phyloP scores from a whole-genome alignment of 78 protist species.

The Bodo saltans region DNA sequence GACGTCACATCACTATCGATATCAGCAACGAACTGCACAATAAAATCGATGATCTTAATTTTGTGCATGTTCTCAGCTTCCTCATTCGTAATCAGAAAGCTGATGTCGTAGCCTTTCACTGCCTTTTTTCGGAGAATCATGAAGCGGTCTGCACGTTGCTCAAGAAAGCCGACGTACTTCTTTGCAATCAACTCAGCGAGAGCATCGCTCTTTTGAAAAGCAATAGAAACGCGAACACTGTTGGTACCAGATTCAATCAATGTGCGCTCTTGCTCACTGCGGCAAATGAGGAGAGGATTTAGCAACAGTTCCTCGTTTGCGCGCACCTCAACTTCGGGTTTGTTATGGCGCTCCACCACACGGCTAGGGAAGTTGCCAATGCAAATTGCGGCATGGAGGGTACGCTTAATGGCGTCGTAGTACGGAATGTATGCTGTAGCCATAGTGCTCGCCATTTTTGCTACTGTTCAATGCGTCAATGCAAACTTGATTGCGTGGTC shows the following conservation, averaged over 20 bases:
- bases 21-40: slow-evolving; percentile 91
- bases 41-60: slow-evolving; percentile 93
- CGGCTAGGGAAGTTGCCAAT: slow-evolving; percentile 88
- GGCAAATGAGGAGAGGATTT: slow-evolving; percentile 78
- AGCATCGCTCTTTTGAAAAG: slow-evolving; percentile 85
- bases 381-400: slow-evolving; percentile 93
- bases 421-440: slow-evolving; percentile 78
- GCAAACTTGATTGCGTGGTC: too few relatives aligned
- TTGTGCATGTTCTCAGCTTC: slow-evolving; percentile 88
- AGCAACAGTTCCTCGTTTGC: slow-evolving; percentile 73
- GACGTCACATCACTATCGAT: slow-evolving; percentile 88
- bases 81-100: slow-evolving; percentile 91
- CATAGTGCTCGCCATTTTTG: too few relatives aligned
- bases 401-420: slow-evolving; percentile 67
- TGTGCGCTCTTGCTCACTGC: slow-evolving; percentile 65
- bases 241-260: slow-evolving; percentile 75
- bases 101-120: slow-evolving; percentile 90
- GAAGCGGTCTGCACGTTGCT: slow-evolving; percentile 93
- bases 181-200: slow-evolving; percentile 82
- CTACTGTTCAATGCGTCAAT: too few relatives aligned
- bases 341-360: slow-evolving; percentile 98
- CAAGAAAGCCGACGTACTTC: slow-evolving; percentile 86
- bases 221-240: slow-evolving; percentile 90
- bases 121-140: slow-evolving; percentile 77
- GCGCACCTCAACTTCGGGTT: slow-evolving; percentile 94